Evolutionary conservation across 2,329 filamentous ascomycete species (phyloP).

Genomic region (Arthrocladium fulminans): DNA sequence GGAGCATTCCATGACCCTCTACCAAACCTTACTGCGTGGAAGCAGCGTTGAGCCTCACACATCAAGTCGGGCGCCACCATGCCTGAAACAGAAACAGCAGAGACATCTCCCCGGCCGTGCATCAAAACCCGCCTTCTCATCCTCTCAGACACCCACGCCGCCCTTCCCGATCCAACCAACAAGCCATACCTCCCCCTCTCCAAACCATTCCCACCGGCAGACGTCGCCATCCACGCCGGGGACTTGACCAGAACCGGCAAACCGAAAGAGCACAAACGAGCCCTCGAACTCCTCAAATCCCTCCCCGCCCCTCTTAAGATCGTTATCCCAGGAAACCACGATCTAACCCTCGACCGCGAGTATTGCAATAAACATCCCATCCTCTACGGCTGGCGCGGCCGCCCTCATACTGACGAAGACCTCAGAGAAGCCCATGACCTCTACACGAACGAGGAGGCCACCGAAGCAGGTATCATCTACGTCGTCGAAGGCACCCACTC

Average conservation of each 20-base stretch:
- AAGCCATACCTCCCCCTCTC: slow-evolving; percentile 19
- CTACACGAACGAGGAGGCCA: slow-evolving; percentile 39
- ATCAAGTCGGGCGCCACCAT: neutral
- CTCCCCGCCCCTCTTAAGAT: slow-evolving; percentile 50
- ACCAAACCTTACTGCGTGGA: too few species aligned
- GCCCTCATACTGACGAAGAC: slow-evolving; percentile 22
- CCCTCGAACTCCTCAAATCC: slow-evolving; percentile 39
- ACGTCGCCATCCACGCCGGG: slow-evolving; percentile 51
- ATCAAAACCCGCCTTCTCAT: slow-evolving; percentile 19
- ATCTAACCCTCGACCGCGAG: slow-evolving; percentile 46
- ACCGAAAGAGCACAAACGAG: slow-evolving; percentile 38
- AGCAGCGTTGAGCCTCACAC: too few species aligned
- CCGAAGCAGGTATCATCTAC: slow-evolving; percentile 41
- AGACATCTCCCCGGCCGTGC: neutral
- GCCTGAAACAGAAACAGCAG: neutral
- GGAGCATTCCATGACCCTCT: too few species aligned
- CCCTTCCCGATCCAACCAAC: slow-evolving; percentile 3
- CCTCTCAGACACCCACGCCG: slow-evolving; percentile 20
- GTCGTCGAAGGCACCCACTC: slow-evolving; percentile 46
- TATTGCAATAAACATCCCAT: slow-evolving; percentile 34
- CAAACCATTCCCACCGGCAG: slow-evolving; percentile 40
- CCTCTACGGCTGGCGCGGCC: slow-evolving; percentile 24
- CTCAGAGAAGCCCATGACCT: slow-evolving; percentile 33
- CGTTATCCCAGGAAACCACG: slow-evolving; percentile 56
- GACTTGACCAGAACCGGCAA: slow-evolving; percentile 49